Evolutionary conservation across 306 rosid genomes (phyloP), one percentile per base, ranked within the genome.

Genomic region (Lablab purpureus): DNA sequence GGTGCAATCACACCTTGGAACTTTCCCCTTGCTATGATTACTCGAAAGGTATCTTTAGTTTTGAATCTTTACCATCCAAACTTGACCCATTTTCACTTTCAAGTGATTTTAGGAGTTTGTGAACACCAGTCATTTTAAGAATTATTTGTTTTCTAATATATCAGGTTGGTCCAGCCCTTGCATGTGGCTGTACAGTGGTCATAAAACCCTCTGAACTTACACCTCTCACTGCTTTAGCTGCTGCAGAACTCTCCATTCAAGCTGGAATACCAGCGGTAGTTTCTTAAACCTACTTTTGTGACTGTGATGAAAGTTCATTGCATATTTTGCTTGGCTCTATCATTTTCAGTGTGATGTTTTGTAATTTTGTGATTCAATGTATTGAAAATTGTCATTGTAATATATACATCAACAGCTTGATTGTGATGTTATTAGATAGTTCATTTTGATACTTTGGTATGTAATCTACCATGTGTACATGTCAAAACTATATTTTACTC

Each of bases 81-180:
- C 28, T 71, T 69, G 78, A 52, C 18, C 47, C 74, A 51, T 66
- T 78, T 75, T 72, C 74, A 23, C 75, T 47, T 69, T 21, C 10
- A 72, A 62, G 23, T 77, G 62, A 43, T 80, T 67, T 27, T 32
- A 40, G 52, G 71, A 75, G 47, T 58, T 50, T 18, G 63, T 45
- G 47, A 58, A 71, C 28, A 54, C 15, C 37, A 75, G 49, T 66
- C 30, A 52, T 68, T 59, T 45, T 68, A 34, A 40, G 58, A 50
- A 64, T 69, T 40, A 49, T 68, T 43, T 73, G 60, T 75, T 84
- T 62, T 80, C 52, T 81, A 78, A 78, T 79, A 37, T 67, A 50
- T 82, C 84, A 93, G 99, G 98, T 95, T 87, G 99, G 98, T 76
- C 98, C 99, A 71, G 98, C 99, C 81, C 97, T 95, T 84, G 99